Evolutionary conservation across 2,329 filamentous ascomycete genomes (phyloP).

Genomic region (Colletotrichum salicis): DNA sequence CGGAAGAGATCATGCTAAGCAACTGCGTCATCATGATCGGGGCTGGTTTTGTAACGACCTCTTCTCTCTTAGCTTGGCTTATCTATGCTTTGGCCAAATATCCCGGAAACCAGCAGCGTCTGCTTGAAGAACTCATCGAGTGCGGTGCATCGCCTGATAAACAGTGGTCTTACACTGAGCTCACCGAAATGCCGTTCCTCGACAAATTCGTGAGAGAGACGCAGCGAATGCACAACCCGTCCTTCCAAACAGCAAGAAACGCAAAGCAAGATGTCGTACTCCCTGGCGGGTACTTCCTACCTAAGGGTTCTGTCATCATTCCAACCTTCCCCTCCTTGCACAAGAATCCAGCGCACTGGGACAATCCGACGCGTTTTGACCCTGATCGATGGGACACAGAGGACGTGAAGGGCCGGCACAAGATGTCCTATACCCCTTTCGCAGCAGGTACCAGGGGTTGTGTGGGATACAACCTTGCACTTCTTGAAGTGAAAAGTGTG

Average conservation of each 20-base stretch:
- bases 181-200: slow-evolving; percentile 10
- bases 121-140: slow-evolving; percentile 13
- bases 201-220: slow-evolving; percentile 23
- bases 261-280: slow-evolving; percentile 8
- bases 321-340: slow-evolving; percentile 17
- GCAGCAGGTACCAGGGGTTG: slow-evolving; percentile 13
- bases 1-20: slow-evolving; percentile 6
- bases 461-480: slow-evolving; percentile 12
- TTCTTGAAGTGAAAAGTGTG: slow-evolving; percentile 21
- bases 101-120: slow-evolving; percentile 12
- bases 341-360: slow-evolving; percentile 13
- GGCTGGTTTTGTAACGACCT: slow-evolving; percentile 18
- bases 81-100: slow-evolving; percentile 14
- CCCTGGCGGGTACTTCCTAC: slow-evolving; percentile 12
- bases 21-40: slow-evolving; percentile 24
- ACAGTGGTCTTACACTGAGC: slow-evolving; percentile 10
- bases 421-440: slow-evolving; percentile 21
- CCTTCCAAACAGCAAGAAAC: slow-evolving; percentile 21
- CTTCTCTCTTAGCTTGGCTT: slow-evolving; percentile 14
- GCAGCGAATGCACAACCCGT: slow-evolving; percentile 21
- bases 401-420: slow-evolving; percentile 1
- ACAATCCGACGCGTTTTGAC: slow-evolving; percentile 12
- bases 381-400: slow-evolving; percentile 14
- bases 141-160: neutral
- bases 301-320: slow-evolving; percentile 4